A percentile compares a stretch with the other conserved stretches of the same genome.
Evolutionary conservation across 2,329 filamentous ascomycete genomes (phyloP).

Genomic region (Colletotrichum caudatum): DNA sequence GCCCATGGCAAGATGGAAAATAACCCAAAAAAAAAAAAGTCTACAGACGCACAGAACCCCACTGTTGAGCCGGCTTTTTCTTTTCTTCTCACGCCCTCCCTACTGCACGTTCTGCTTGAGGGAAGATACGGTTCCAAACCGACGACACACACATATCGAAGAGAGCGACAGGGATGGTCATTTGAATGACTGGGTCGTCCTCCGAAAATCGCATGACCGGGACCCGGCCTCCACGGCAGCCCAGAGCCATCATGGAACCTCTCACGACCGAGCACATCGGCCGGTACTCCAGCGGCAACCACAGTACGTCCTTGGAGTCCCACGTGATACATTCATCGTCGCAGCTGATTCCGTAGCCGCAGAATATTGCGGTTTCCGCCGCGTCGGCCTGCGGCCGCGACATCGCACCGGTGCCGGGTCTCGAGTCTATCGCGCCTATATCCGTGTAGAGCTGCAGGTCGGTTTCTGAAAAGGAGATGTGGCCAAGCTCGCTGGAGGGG

Average conservation of each 20-base stretch:
- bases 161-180: too few relatives aligned
- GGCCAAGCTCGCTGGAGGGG: fast-evolving
- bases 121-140: neutral
- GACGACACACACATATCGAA: neutral
- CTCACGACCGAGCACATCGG: neutral
- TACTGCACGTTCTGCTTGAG: neutral
- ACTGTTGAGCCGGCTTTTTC: neutral
- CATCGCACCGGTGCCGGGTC: neutral
- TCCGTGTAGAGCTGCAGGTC: neutral
- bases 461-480: neutral
- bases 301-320: neutral
- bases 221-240: neutral
- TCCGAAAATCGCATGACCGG: neutral
- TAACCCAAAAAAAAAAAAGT: neutral
- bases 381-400: too few relatives aligned
- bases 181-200: too few relatives aligned
- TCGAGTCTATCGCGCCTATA: neutral
- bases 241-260: neutral
- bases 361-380: fast-evolving
- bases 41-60: neutral
- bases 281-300: neutral
- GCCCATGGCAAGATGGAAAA: neutral
- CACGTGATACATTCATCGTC: neutral
- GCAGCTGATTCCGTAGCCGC: neutral
- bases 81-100: too few relatives aligned